Percentiles rank a stretch among this genome's conserved stretches.
These are phyloP conservation scores for Pogostemon cablin DNA, from an alignment of 257 asterid genomes.

Conservation along the genomic window DNA sequence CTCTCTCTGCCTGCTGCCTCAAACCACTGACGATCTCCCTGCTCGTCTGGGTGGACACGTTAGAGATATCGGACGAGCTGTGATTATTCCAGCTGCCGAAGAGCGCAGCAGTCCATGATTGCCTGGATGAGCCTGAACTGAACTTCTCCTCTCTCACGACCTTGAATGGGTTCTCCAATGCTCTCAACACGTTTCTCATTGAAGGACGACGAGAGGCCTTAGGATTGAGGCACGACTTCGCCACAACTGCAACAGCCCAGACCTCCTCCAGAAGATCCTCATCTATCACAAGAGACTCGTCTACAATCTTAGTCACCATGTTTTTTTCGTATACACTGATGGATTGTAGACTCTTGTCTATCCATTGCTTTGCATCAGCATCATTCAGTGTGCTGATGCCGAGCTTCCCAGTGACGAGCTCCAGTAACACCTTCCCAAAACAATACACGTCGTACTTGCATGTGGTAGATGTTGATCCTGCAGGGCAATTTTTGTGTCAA, in stretches of 20 bases:
- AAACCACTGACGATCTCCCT: slow-evolving; percentile 47
- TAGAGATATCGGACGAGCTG: slow-evolving; percentile 58
- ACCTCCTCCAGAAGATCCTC: slow-evolving; percentile 76
- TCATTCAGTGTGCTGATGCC: slow-evolving; percentile 51
- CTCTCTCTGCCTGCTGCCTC: slow-evolving; percentile 54
- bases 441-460: slow-evolving; percentile 70
- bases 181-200: slow-evolving; percentile 63
- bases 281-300: slow-evolving; percentile 57
- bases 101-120: slow-evolving; percentile 58
- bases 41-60: slow-evolving; percentile 39
- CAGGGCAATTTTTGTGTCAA: neutral
- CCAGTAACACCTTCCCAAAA: slow-evolving; percentile 69
- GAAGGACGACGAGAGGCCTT: slow-evolving; percentile 62
- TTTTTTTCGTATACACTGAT: slow-evolving; percentile 57
- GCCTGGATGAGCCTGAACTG: slow-evolving; percentile 48
- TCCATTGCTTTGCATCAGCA: slow-evolving; percentile 51
- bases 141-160: slow-evolving; percentile 62
- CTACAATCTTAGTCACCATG: slow-evolving; percentile 47
- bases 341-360: slow-evolving; percentile 44
- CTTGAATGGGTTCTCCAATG: slow-evolving; percentile 74
- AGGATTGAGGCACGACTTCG: slow-evolving; percentile 67
- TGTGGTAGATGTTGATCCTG: slow-evolving; percentile 48
- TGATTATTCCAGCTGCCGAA: slow-evolving; percentile 56
- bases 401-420: slow-evolving; percentile 66
- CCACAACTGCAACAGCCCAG: slow-evolving; percentile 75